phyloP scores from a whole-genome alignment of 257 asterid species.

The Solanum ossicruentum region DNA sequence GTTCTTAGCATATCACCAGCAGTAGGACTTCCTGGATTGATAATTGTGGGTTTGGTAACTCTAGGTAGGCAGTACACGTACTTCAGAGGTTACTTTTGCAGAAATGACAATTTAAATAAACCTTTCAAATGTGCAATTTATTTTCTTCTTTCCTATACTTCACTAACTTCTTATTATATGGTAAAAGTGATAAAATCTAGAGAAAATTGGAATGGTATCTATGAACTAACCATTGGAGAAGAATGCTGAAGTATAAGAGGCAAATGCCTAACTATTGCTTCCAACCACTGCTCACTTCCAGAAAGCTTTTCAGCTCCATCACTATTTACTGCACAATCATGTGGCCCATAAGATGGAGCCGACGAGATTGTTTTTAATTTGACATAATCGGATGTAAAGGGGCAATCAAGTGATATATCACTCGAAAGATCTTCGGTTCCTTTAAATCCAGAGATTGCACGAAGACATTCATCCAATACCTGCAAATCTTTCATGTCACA shows the following conservation, averaged over 20 bases:
- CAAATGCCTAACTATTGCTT: constrained; percentile 64
- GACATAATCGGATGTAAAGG: constrained; percentile 75
- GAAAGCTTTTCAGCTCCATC: constrained; percentile 27
- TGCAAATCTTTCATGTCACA: constrained; percentile 18
- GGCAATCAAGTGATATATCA: constrained; percentile 62
- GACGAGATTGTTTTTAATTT: constrained; percentile 80
- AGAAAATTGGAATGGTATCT: neutral
- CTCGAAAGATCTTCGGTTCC: constrained; percentile 89
- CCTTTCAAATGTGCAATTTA: neutral
- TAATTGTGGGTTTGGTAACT: neutral
- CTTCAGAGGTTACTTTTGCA: neutral
- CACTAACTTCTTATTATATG: neutral
- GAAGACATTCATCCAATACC: constrained; percentile 93
- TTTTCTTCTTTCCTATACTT: neutral
- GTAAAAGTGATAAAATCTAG: neutral
- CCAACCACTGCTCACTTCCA: constrained; percentile 75
- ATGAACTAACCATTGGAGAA: constrained; percentile 65
- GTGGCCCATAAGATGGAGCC: constrained; percentile 63
- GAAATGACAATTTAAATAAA: neutral
- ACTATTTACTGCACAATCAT: constrained; percentile 24
- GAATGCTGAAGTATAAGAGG: constrained; percentile 59
- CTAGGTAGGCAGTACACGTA: neutral
- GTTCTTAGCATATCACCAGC: neutral
- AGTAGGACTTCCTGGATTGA: neutral
- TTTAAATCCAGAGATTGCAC: constrained; percentile 87